Evolutionary conservation across 192 early-diverging fungal species (phyloP).

Genomic region (Coemansia sp.): DNA sequence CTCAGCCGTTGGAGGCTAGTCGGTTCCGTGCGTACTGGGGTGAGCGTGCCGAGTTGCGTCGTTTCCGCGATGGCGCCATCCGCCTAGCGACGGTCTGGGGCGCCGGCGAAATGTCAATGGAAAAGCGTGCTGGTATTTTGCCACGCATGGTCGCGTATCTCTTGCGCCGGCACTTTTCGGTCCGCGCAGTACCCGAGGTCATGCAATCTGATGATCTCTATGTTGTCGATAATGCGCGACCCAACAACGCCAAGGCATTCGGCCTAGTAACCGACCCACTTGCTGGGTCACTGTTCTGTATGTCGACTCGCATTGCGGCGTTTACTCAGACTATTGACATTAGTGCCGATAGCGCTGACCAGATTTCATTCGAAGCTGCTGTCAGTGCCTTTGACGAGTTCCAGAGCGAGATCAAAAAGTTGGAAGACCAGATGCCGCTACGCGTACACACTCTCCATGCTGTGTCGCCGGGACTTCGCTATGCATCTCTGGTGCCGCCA

Average conservation of each 20-base stretch:
- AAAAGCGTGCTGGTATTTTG: slow-evolving; percentile 70
- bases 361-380: slow-evolving; percentile 34
- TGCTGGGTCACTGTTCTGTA: slow-evolving; percentile 13
- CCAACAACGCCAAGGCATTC: slow-evolving; percentile 4
- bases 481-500: slow-evolving; percentile 55
- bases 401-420: slow-evolving; percentile 20
- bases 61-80: slow-evolving; percentile 94
- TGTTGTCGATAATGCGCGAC: slow-evolving; percentile 12
- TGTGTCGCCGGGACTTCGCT: slow-evolving; percentile 57
- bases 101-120: slow-evolving; percentile 51
- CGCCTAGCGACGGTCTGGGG: slow-evolving; percentile 86
- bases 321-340: slow-evolving; percentile 30
- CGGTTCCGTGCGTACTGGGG: slow-evolving; percentile 88
- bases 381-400: slow-evolving; percentile 29
- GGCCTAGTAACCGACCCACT: not conserved
- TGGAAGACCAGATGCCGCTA: slow-evolving; percentile 49
- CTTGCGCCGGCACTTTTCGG: slow-evolving; percentile 69
- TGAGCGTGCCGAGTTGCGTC: slow-evolving; percentile 80
- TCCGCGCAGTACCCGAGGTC: slow-evolving; percentile 31
- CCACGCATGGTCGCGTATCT: slow-evolving; percentile 78
- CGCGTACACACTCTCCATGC: slow-evolving; percentile 41
- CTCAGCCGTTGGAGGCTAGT: slow-evolving; percentile 62
- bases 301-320: slow-evolving; percentile 9
- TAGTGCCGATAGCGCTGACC: slow-evolving; percentile 6
- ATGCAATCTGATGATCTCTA: slow-evolving; percentile 18